Evolutionary conservation across 805 yeast species (phyloP).

Genomic region (Starmerella apicola): DNA sequence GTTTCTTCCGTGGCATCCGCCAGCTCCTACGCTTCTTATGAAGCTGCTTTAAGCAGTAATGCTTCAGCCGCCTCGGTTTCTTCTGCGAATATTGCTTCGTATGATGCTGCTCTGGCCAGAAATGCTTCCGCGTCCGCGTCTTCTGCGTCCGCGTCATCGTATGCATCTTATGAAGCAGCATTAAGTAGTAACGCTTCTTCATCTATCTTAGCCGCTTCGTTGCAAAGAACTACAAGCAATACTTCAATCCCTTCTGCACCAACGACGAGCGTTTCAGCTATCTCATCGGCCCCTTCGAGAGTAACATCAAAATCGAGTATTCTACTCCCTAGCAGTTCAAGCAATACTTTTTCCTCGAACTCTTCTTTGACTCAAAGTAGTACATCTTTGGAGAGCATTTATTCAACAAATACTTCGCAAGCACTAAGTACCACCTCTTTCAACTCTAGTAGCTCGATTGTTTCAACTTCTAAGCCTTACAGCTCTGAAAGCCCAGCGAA

Average conservation of each 20-base stretch:
- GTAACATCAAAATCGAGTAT: not conserved
- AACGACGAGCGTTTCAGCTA: not conserved
- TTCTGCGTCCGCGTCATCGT: not conserved
- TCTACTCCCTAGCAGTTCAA: not conserved
- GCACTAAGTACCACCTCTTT: not conserved
- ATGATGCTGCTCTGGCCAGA: constrained; percentile 1
- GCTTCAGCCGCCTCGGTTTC: not conserved
- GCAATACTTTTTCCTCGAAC: not conserved
- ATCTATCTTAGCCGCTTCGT: not conserved
- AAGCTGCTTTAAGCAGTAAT: constrained; percentile 4
- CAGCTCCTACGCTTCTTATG: constrained; percentile 1
- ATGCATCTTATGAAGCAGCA: not conserved
- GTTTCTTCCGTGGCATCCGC: not conserved
- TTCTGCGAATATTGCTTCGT: constrained; percentile 1
- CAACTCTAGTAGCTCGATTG: not conserved
- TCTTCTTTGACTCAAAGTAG: not conserved
- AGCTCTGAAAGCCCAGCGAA: too few relatives aligned
- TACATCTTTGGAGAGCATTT: not conserved
- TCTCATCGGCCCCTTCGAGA: not conserved
- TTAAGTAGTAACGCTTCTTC: constrained; percentile 2
- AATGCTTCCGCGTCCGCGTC: not conserved
- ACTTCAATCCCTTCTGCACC: not conserved
- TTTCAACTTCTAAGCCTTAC: too few relatives aligned
- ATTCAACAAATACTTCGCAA: not conserved
- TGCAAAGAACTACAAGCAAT: not conserved